Evolutionary conservation across 305 asterid species (phyloP).

Genomic region (Coffea humblotiana): DNA sequence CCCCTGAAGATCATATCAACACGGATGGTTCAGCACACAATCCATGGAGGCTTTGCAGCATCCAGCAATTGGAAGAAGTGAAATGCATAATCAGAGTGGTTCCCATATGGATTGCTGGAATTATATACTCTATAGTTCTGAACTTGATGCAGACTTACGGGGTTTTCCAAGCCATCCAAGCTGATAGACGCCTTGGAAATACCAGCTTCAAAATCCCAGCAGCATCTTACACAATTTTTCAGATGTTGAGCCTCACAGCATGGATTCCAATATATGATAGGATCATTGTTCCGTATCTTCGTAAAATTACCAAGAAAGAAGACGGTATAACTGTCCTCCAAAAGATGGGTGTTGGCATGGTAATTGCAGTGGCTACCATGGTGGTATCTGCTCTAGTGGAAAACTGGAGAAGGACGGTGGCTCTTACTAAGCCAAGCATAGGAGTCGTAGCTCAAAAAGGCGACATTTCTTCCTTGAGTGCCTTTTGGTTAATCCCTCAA

Average conservation of each 20-base stretch:
- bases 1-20: constrained; percentile 31
- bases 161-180: constrained; percentile 53
- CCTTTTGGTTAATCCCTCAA: constrained; percentile 59
- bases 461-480: constrained; percentile 64
- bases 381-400: constrained; percentile 46
- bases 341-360: constrained; percentile 44
- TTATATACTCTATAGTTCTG: constrained; percentile 34
- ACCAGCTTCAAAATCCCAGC: constrained; percentile 48
- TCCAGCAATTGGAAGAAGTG: constrained; percentile 54
- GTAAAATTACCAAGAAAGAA: constrained; percentile 32
- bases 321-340: constrained; percentile 45
- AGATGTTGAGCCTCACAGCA: constrained; percentile 40
- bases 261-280: constrained; percentile 54
- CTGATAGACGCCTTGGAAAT: constrained; percentile 32
- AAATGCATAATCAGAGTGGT: constrained; percentile 48
- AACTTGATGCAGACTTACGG: constrained; percentile 33
- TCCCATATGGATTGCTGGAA: constrained; percentile 39
- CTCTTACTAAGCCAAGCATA: constrained; percentile 43
- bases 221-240: constrained; percentile 42
- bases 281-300: constrained; percentile 34
- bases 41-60: constrained; percentile 49
- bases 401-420: constrained; percentile 35
- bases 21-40: constrained; percentile 39
- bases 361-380: constrained; percentile 31
- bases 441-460: constrained; percentile 48